Base-by-base conservation (phyloP, 139 green algal genomes). In the Diplosphaera chodatii region DNA sequence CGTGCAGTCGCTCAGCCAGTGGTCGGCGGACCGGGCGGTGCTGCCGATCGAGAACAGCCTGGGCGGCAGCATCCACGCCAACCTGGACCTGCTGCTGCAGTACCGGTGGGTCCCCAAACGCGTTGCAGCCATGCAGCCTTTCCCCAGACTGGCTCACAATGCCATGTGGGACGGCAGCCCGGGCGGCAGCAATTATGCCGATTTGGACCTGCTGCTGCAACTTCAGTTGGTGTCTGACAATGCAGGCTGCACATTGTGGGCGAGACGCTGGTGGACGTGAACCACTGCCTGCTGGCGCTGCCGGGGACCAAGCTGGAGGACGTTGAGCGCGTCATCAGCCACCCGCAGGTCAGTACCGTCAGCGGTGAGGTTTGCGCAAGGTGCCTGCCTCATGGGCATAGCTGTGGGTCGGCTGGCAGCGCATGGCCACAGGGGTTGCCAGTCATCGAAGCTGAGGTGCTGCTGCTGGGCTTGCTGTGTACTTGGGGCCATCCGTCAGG, bases 221-320 rank as follows among this genome's bases (percentile, higher is more conserved):
- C 37, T 6, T 48, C 37, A 48, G 6, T 10, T 48, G 37, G 10
- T 48, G n/a, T n/a, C n/a, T n/a, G n/a, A n/a, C n/a, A n/a, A n/a
- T n/a, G 48, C 48, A 59, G 85, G 22, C 77, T 97, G 68, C 86
- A 96, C 82, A 97, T 97, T 28, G 85, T 97, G 55, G 91, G 89
- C 4, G 95, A 99, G 83, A 87, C 82, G 16, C 81, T 76, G 13
- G 74, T 97, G 23, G 70, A 79, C 15, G 91, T 99, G 32, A 88
- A 94, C 74, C 95, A 99, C 86, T 99, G 94, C 78, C 84, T 99
- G 69, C 71, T 99, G 76, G 95, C 90, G 23, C 84, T 96, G 63
- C 92, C 93, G 4, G 95, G 94, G 4, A 87, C 86, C 0, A 72
- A 81, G 30, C 90, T 87, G 62, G 62, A 67, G 3, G 88, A 98